Base-by-base conservation (phyloP, 495 filamentous ascomycete species). In the Glonium stellatum region DNA sequence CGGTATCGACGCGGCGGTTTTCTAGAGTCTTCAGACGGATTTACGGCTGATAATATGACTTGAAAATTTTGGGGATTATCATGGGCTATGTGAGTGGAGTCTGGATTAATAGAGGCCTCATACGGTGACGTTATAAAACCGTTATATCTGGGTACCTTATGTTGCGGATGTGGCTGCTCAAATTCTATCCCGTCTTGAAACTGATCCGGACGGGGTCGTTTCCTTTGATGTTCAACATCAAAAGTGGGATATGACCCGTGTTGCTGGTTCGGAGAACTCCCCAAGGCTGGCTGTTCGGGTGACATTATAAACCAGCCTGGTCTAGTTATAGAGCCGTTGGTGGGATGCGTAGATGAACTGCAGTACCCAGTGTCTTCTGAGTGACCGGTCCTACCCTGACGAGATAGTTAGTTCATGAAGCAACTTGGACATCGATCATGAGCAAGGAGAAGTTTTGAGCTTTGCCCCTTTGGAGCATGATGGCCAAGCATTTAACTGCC, bases 331-430 rank as follows among this genome's bases (percentile, higher is more conserved):
- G 18, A 6, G 19, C 48, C 19, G 13, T 18, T 25, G 6, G 21
- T 51, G 25, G 48, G 21, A 27, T 23, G 19, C 6, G 21, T 23
- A 23, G 48, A 51, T 51, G 1, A 44, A 44, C 13, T 44, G 10
- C 10, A 4, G 25, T 51, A 51, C 13, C 48, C 48, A 51, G 48
- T 51, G 23, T 51, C 48, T 11, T 51, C 25, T 23, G 48, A 51
- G 23, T 15, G 21, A 1, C 19, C 5, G 5, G 48, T 51, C 10
- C 12, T 15, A 18, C 4, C 10, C 48, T 51, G 31, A 4, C 1
- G 5, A 1, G n/a, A 51, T 10, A 1, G 23, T 51, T 25, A 51
- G 48, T 27, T 8, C 8, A 5, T 27, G 48, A 25, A 51, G 25
- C 13, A 50, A 27, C n/a, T 6, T 18, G 15, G 13, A 44, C 13